phyloP scores from a whole-genome alignment of 768 basidiomycete species.

The Dictyophora rubrovolvata region DNA sequence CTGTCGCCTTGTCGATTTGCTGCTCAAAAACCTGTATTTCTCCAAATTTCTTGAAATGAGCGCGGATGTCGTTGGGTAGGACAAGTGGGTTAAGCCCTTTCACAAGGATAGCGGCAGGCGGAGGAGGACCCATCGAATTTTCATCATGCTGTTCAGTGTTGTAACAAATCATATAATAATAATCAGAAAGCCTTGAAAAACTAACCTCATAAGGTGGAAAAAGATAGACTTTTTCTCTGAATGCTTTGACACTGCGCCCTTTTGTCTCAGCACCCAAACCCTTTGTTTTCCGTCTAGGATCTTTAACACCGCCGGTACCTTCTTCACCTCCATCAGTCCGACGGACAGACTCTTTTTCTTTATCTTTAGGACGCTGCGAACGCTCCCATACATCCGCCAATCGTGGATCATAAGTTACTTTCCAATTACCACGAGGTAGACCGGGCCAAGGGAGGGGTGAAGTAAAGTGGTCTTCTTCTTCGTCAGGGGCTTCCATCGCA shows the following conservation, averaged over 20 bases:
- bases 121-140: constrained; percentile 61
- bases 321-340: constrained; percentile 5
- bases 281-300: not conserved
- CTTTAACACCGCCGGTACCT: not conserved
- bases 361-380: constrained; percentile 37
- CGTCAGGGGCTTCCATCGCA: not conserved
- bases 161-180: not conserved
- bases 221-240: constrained; percentile 5
- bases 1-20: constrained; percentile 71
- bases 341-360: constrained; percentile 17
- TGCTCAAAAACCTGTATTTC: constrained; percentile 56
- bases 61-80: constrained; percentile 51
- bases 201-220: constrained; percentile 5
- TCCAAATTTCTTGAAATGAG: constrained; percentile 57
- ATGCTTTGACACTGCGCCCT: not conserved
- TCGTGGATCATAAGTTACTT: constrained; percentile 28
- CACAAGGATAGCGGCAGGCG: constrained; percentile 64
- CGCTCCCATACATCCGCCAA: constrained; percentile 44
- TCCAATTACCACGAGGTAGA: constrained; percentile 4
- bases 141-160: constrained; percentile 51
- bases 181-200: not conserved
- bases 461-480: constrained; percentile 7
- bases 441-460: constrained; percentile 19
- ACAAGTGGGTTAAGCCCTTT: constrained; percentile 64
- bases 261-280: not conserved